Evolutionary conservation across 73 alveolate genomes (phyloP).

Genomic region (Paramecium biaurelia): DNA sequence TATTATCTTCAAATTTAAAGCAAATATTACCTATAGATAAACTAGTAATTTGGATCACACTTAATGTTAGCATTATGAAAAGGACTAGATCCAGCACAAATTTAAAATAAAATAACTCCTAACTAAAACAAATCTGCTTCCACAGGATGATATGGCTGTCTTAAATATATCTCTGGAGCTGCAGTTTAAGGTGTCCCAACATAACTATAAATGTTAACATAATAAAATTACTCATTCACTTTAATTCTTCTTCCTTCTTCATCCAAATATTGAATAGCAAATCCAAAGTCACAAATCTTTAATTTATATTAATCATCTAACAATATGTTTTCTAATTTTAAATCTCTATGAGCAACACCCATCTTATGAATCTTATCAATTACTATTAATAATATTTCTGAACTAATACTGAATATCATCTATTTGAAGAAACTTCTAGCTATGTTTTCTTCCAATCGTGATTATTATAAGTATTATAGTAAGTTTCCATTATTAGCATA

Average conservation of each 20-base stretch:
- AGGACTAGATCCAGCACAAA: slow-evolving; percentile 33
- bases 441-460: not conserved
- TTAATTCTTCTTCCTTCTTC: slow-evolving; percentile 13
- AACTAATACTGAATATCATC: not conserved
- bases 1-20: not conserved
- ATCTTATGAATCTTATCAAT: slow-evolving; percentile 76
- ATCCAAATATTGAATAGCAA: slow-evolving; percentile 56
- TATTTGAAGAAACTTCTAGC: not conserved
- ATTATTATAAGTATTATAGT: not conserved
- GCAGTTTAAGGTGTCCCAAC: slow-evolving; percentile 46
- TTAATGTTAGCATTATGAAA: slow-evolving; percentile 8
- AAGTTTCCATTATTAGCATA: slow-evolving; percentile 41
- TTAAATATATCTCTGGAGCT: slow-evolving; percentile 31
- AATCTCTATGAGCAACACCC: slow-evolving; percentile 85
- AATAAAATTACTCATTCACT: not conserved
- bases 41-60: not conserved
- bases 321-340: slow-evolving; percentile 85
- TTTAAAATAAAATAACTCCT: slow-evolving; percentile 43
- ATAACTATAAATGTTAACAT: not conserved
- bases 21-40: slow-evolving; percentile 3
- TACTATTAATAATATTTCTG: slow-evolving; percentile 58
- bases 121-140: slow-evolving; percentile 47
- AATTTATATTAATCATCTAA: slow-evolving; percentile 52
- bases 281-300: slow-evolving; percentile 59
- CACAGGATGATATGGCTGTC: slow-evolving; percentile 14